These are phyloP conservation scores for Aspergillus proliferans DNA, from an alignment of 2,329 filamentous ascomycete species.

Conservation along the genomic window DNA sequence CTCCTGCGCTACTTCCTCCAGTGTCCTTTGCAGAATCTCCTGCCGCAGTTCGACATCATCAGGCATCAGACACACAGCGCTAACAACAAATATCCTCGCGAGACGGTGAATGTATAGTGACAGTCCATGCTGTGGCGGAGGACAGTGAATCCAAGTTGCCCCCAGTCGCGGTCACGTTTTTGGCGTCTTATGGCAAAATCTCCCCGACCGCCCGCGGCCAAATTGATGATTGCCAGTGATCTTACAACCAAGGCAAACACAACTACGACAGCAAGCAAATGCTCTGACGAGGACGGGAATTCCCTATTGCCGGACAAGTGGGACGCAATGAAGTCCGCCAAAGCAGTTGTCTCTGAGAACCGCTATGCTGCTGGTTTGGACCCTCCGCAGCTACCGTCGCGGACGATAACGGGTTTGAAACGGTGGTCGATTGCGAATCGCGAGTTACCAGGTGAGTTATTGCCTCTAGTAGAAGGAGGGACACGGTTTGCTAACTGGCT, in stretches of 20 bases:
- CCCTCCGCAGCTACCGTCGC: conserved; percentile 17
- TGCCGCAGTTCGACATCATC: conserved; percentile 38
- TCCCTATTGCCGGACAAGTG: conserved; percentile 1
- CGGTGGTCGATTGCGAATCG: conserved; percentile 77
- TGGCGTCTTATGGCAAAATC: conserved; percentile 6
- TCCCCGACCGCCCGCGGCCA: conserved; percentile 1
- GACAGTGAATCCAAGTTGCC: neutral
- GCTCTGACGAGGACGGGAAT: conserved; percentile 4
- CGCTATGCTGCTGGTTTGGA: conserved; percentile 14
- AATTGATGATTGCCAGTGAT: neutral
- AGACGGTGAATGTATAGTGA: neutral
- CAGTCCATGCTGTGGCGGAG: no score
- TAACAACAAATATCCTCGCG: neutral
- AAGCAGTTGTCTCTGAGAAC: conserved; percentile 28
- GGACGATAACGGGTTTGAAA: conserved; percentile 68
- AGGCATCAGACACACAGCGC: conserved; percentile 23
- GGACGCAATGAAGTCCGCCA: conserved; percentile 29
- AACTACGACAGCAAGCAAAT: conserved; percentile 1
- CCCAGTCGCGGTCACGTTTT: conserved; percentile 11
- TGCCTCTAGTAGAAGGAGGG: neutral
- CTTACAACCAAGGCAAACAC: no score
- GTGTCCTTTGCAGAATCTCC: conserved; percentile 40
- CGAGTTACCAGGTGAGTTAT: conserved; percentile 57
- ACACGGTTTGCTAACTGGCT: neutral
- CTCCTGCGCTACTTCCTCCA: conserved; percentile 38